A percentile compares a stretch with the other conserved stretches of the same genome.
Conservation (phyloP, 176 grass and related monocot species). For the Avena eriantha region DNA sequence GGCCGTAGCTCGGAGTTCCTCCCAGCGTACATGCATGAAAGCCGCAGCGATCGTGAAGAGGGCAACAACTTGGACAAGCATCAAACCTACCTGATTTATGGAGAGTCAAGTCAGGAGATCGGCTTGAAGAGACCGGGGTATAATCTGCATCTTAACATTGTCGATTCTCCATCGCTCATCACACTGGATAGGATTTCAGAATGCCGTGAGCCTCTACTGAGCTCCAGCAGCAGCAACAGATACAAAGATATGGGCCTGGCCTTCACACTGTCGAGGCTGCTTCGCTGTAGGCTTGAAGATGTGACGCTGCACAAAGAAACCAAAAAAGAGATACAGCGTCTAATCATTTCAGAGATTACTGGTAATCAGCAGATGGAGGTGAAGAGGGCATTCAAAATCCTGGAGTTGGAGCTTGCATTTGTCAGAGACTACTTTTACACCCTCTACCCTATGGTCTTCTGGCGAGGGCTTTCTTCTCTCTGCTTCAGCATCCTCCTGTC, state of each 20-base stretch:
- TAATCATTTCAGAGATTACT: not conserved
- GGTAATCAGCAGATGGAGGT: not conserved
- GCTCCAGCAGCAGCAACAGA: not conserved
- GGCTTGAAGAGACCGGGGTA: not conserved
- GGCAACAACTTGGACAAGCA: not conserved
- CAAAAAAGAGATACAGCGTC: not conserved
- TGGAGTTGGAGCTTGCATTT: conserved; percentile 30
- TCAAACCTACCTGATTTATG: not conserved
- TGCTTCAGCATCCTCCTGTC: not conserved
- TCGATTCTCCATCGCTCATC: accelerated
- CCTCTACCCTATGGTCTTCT: conserved; percentile 23
- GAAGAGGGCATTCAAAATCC: not conserved
- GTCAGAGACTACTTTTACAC: conserved; percentile 33
- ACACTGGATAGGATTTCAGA: not conserved
- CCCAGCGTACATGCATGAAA: not conserved
- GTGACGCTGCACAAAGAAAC: not conserved
- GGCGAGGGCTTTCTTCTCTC: not conserved
- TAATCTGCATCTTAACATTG: not conserved
- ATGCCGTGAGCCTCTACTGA: not conserved
- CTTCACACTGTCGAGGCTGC: conserved; percentile 28
- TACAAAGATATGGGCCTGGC: conserved; percentile 21
- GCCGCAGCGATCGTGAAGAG: not conserved
- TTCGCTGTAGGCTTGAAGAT: conserved; percentile 42
- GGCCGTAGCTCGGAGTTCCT: conserved; percentile 28
- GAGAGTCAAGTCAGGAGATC: not conserved